Conservation (phyloP, 2,329 filamentous ascomycete species). For the Phaeomoniella chlamydospora region DNA sequence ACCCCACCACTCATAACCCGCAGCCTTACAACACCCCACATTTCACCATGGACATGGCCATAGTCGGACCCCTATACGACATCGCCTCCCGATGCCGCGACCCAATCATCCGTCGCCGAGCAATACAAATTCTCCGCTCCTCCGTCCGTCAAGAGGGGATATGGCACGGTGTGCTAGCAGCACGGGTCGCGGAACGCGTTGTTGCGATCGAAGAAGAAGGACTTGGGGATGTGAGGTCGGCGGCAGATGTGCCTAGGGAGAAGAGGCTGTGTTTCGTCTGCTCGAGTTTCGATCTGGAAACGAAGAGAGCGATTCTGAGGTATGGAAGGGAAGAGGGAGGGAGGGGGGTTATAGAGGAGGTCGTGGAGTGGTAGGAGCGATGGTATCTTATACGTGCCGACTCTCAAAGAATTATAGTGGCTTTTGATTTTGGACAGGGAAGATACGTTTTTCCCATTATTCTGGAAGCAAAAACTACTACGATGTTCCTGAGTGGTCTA, state of each 20-base stretch:
- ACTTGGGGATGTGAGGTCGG: not conserved
- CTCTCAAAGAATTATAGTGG: too few relatives aligned
- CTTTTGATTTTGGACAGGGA: too few relatives aligned
- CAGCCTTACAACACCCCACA: not conserved
- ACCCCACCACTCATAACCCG: slow-evolving; percentile 1
- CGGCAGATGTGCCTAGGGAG: not conserved
- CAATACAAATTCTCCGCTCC: slow-evolving; percentile 12
- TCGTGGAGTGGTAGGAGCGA: too few relatives aligned
- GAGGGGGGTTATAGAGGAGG: too few relatives aligned
- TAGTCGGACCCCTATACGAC: slow-evolving; percentile 10
- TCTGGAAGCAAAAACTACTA: too few relatives aligned
- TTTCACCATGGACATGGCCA: slow-evolving; percentile 12
- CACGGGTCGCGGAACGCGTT: slow-evolving; percentile 10
- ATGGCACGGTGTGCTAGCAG: slow-evolving; percentile 10
- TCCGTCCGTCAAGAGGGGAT: slow-evolving; percentile 12
- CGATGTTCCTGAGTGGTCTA: too few relatives aligned
- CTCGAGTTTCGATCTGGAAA: too few relatives aligned
- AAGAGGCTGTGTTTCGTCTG: too few relatives aligned
- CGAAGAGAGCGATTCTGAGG: too few relatives aligned
- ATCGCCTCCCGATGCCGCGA: slow-evolving; percentile 14
- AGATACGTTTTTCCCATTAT: too few relatives aligned
- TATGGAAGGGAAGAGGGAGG: too few relatives aligned
- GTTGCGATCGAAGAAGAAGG: slow-evolving; percentile 11
- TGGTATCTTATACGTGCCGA: too few relatives aligned
- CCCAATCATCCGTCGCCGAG: slow-evolving; percentile 13